Evolutionary conservation across 495 filamentous ascomycete species (phyloP).

Genomic region (Rusavskia elegans): DNA sequence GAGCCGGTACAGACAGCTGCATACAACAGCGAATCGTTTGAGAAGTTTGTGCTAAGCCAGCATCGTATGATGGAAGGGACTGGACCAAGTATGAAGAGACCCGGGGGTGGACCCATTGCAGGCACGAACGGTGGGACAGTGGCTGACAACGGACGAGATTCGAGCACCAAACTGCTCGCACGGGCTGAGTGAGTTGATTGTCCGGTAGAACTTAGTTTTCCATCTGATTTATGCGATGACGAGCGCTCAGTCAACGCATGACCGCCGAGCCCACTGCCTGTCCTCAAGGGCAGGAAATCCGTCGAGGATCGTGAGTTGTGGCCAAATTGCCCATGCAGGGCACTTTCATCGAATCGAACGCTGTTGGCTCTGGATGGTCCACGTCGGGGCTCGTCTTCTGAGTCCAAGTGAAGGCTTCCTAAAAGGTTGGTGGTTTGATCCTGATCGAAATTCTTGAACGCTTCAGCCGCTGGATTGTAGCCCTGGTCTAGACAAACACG

Average conservation of each 20-base stretch:
- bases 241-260: slow-evolving; percentile 79
- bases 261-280: slow-evolving; percentile 65
- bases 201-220: slow-evolving; percentile 81
- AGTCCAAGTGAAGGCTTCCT: slow-evolving; percentile 61
- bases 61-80: slow-evolving; percentile 90
- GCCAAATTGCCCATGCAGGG: slow-evolving; percentile 77
- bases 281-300: slow-evolving; percentile 63
- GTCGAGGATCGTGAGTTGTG: slow-evolving; percentile 64
- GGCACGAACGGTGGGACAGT: slow-evolving; percentile 48
- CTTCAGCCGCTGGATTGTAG: slow-evolving; percentile 57
- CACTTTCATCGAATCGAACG: slow-evolving; percentile 96
- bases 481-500: slow-evolving; percentile 40
- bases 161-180: slow-evolving; percentile 68
- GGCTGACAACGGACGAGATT: slow-evolving; percentile 51
- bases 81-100: slow-evolving; percentile 65
- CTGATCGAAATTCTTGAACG: slow-evolving; percentile 75
- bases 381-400: slow-evolving; percentile 81
- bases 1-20: slow-evolving; percentile 88
- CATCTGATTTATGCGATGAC: slow-evolving; percentile 88
- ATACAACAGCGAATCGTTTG: slow-evolving; percentile 73
- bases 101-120: slow-evolving; percentile 55
- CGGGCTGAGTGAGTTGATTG: slow-evolving; percentile 65
- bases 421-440: slow-evolving; percentile 55
- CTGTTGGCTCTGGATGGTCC: slow-evolving; percentile 92
- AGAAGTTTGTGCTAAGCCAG: slow-evolving; percentile 79